Base-by-base conservation (phyloP, 108 stramenopile genomes). In the Nitzschia sp. region DNA sequence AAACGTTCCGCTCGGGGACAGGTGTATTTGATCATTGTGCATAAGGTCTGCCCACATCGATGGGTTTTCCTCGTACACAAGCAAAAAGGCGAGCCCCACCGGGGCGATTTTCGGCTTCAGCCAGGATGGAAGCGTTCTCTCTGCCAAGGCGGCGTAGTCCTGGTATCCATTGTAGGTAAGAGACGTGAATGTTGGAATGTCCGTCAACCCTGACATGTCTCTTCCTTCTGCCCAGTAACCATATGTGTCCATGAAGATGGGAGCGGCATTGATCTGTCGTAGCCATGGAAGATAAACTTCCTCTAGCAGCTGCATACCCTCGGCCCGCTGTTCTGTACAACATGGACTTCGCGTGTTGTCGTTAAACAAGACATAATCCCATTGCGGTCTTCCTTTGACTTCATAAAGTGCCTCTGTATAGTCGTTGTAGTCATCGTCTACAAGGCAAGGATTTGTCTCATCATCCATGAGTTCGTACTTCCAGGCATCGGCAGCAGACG, bases 41-140 rank as follows among this genome's bases (percentile, higher is more conserved):
- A 80, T 77, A n/a, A 84, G 59, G 9, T 73, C 70, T 9, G 1
- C 59, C 80, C 83, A 81, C 19, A 84, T 18, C 18, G 28, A 68
- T 18, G 31, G 47, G 54, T 67, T 67, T 49, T 81, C 77, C 59
- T 81, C 77, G 54, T 61, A 81, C 1, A 84, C 66, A 36, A 72
- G 47, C n/a, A 81, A 46, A 75, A 71, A 84, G 13, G 79, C 83
- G 4, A 78, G 58, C 18, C 80, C 79, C 4, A 81, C 77, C 3
- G 83, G 83, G 17, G 83, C 83, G n/a, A 84, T 64, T 21, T 66
- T 34, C 3, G 83, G 68, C 46, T 78, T 35, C 54, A 75, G 74
- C 19, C 51, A 31, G 5, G 38, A 28, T 0, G 79, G 82, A 23
- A 84, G 53, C 24, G 31, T 25, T 28, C 26, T 9, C 27, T 27